phyloP scores from a whole-genome alignment of 805 yeast genomes.

The Yamadazyma tumulicola region DNA sequence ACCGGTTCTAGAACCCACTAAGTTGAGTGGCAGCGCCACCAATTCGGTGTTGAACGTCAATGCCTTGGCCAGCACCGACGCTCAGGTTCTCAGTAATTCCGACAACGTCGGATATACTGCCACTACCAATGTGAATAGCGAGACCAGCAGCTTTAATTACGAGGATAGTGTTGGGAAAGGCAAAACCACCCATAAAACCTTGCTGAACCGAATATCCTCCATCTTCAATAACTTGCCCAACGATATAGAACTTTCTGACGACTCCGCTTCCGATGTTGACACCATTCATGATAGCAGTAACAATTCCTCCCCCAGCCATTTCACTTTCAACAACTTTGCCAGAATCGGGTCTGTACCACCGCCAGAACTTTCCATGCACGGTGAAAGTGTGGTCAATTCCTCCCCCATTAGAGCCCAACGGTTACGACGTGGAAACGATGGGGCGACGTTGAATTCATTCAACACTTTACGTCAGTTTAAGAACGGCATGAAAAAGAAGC shows the following conservation, averaged over 20 bases:
- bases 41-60: conserved; percentile 32
- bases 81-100: conserved; percentile 3
- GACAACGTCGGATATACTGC: neutral
- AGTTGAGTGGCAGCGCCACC: conserved; percentile 24
- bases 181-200: conserved; percentile 5
- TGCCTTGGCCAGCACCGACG: conserved; percentile 23
- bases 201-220: conserved; percentile 31
- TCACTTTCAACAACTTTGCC: neutral
- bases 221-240: conserved; percentile 45
- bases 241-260: conserved; percentile 44
- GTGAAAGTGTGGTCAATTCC: conserved; percentile 24
- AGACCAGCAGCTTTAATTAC: neutral
- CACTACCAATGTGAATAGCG: neutral
- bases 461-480: conserved; percentile 21
- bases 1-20: conserved; percentile 18
- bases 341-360: conserved; percentile 6
- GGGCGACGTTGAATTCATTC: conserved; percentile 24
- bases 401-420: conserved; percentile 26
- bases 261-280: conserved; percentile 41
- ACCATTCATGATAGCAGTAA: conserved; percentile 19
- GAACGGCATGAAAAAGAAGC: conserved; percentile 18
- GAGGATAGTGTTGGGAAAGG: neutral
- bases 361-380: conserved; percentile 21
- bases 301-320: conserved; percentile 10
- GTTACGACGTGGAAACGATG: conserved; percentile 9